A percentile compares a stretch with the other conserved stretches of the same genome.
These are phyloP conservation scores for Abortiporus biennis DNA, from an alignment of 1,284 basidiomycete species.

Conservation along the genomic window DNA sequence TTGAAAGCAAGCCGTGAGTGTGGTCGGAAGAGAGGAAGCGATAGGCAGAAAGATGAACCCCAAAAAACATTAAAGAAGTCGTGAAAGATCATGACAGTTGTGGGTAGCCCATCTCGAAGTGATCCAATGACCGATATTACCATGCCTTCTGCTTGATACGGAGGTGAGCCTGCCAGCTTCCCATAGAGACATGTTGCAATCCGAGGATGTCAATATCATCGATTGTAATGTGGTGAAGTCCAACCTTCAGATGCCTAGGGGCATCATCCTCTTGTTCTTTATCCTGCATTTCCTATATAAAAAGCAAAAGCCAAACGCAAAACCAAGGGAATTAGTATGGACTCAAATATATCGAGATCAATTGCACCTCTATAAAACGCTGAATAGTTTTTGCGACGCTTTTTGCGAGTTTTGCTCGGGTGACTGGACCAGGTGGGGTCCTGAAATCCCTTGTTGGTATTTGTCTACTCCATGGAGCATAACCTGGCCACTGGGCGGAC, in stretches of 20 bases:
- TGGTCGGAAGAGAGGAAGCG: too few species aligned
- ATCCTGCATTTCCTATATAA: conserved; percentile 38
- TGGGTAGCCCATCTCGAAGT: background rate
- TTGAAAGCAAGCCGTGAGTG: too few species aligned
- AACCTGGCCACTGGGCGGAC: conserved; percentile 61
- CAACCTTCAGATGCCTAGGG: conserved; percentile 56
- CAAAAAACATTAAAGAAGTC: too few species aligned
- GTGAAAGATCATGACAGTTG: background rate
- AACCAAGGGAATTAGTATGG: conserved; percentile 1
- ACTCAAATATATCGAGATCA: conserved; percentile 8
- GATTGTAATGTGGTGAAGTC: conserved; percentile 44
- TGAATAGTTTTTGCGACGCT: conserved; percentile 32
- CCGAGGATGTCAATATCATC: conserved; percentile 66
- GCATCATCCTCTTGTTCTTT: conserved; percentile 52
- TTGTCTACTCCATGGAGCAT: conserved; percentile 68
- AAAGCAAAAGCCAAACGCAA: conserved; percentile 1
- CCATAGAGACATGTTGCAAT: conserved; percentile 73
- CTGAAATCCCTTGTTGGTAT: conserved; percentile 75
- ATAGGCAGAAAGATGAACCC: too few species aligned
- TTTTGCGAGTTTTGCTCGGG: conserved; percentile 32
- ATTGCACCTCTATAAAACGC: conserved; percentile 32
- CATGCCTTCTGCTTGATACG: conserved; percentile 30
- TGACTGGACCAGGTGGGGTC: conserved; percentile 65
- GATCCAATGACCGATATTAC: background rate
- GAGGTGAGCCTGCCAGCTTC: conserved; percentile 73